Base-by-base conservation (phyloP, 225 moss, liverwort and hornwort genomes). In the Marchantia polymorpha region DNA sequence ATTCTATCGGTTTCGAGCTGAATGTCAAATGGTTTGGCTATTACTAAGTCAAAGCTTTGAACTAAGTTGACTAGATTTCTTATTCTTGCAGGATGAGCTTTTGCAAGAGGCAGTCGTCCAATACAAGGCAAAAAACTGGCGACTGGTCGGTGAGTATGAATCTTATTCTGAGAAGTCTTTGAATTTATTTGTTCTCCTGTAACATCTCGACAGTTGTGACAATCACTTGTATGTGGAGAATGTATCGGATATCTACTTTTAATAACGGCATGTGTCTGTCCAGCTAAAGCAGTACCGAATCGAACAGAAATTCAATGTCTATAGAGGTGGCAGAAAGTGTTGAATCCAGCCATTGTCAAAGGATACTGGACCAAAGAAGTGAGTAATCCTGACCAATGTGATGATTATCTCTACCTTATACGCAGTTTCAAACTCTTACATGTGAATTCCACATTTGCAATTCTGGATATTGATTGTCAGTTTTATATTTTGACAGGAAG, bases 361-460 rank as follows among this genome's bases (percentile, higher is more conserved):
- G 94, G 94, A 25, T 93, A 92, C 69, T 97, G 94, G 97, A 97
- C 94, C 10, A 91, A 91, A 79, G 94, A 87, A 84, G 87, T 87
- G 51, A 52, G 11, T 58, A 22, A 0, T 39, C 5, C 0, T 26
- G 17, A 53, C 54, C 13, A 26, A 4, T 39, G 39, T 39, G 5
- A 2, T 39, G 2, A 2, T 39, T 39, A 39, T 39, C 5, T 39
- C 39, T 39, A 39, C 39, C 39, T n/a, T n/a, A n/a, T n/a, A n/a
- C n/a, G n/a, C n/a, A n/a, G n/a, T n/a, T n/a, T n/a, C n/a, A n/a
- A n/a, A n/a, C n/a, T n/a, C n/a, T n/a, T n/a, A n/a, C n/a, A n/a
- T n/a, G n/a, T n/a, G n/a, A 39, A 39, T 5, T 5, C 39, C 39
- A 39, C 39, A 39, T 39, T 2, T 39, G 39, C 39, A 39, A 2